phyloP scores from a whole-genome alignment of 306 rosid species.

The Sindora glabra region DNA sequence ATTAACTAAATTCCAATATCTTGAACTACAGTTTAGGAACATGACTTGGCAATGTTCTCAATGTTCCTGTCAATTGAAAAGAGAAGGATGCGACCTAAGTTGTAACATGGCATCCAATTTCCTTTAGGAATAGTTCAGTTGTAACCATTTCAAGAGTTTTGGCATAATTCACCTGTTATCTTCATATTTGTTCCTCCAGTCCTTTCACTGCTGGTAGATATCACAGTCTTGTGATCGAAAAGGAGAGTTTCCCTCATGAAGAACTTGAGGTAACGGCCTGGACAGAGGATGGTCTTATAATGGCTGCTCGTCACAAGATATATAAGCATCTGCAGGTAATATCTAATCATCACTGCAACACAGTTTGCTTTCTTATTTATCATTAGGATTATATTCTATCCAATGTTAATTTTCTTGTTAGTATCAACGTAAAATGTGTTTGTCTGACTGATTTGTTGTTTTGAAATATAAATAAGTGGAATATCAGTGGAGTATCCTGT shows the following conservation, averaged over 20 bases:
- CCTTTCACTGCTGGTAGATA: conserved; percentile 92
- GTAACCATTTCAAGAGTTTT: background rate
- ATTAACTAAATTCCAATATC: background rate
- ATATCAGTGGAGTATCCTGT: background rate
- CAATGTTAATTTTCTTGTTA: background rate
- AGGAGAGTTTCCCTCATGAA: conserved; percentile 75
- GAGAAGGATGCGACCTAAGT: background rate
- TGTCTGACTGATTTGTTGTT: background rate
- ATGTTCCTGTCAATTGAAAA: background rate
- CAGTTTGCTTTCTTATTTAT: background rate
- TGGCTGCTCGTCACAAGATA: conserved; percentile 92
- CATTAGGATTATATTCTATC: background rate
- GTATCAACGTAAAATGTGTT: background rate
- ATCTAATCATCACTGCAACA: background rate
- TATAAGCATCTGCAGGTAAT: conserved; percentile 70
- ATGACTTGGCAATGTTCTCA: background rate
- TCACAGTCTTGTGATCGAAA: conserved; percentile 92
- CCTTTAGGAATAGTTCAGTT: background rate
- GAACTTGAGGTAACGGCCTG: conserved; percentile 88
- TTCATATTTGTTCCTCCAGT: conserved; percentile 37
- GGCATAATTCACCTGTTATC: background rate
- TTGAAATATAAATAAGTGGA: background rate
- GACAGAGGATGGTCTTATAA: conserved; percentile 91
- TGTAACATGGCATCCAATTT: background rate
- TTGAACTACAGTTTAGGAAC: background rate